These are phyloP conservation scores for Echinosophora koreensis DNA, from an alignment of 306 rosid species.

Conservation along the genomic window DNA sequence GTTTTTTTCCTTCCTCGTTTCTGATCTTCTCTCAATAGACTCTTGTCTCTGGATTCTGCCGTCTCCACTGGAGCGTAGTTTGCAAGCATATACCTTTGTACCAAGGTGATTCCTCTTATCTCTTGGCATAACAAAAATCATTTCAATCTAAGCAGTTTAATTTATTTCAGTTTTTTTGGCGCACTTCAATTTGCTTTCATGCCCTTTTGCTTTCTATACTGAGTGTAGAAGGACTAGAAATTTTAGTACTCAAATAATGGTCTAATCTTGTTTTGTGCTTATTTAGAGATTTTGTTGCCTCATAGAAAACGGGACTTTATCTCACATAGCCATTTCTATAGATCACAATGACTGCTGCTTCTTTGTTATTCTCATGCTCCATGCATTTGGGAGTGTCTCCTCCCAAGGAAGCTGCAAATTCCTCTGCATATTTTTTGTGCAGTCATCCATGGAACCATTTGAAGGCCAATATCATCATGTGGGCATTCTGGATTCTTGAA, in stretches of 20 bases:
- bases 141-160: background rate
- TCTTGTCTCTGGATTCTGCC: slow-evolving; percentile 15
- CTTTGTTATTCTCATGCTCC: slow-evolving; percentile 57
- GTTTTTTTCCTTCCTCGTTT: background rate
- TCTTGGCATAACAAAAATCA: slow-evolving; percentile 21
- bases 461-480: slow-evolving; percentile 13
- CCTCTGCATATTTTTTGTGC: slow-evolving; percentile 43
- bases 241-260: slow-evolving; percentile 21
- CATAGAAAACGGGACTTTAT: background rate
- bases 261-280: slow-evolving; percentile 13
- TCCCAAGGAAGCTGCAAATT: slow-evolving; percentile 43
- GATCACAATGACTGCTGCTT: slow-evolving; percentile 67
- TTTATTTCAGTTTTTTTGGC: background rate
- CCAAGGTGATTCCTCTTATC: slow-evolving; percentile 26
- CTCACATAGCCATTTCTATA: slow-evolving; percentile 18
- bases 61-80: slow-evolving; percentile 29
- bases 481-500: slow-evolving; percentile 41
- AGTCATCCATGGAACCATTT: slow-evolving; percentile 38
- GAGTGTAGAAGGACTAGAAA: background rate
- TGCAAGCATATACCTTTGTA: slow-evolving; percentile 34
- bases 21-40: background rate
- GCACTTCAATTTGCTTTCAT: background rate
- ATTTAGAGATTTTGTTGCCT: background rate
- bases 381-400: slow-evolving; percentile 54
- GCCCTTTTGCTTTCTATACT: background rate